phyloP scores from a whole-genome alignment of 768 basidiomycete genomes.

The Clavaria fumosa region DNA sequence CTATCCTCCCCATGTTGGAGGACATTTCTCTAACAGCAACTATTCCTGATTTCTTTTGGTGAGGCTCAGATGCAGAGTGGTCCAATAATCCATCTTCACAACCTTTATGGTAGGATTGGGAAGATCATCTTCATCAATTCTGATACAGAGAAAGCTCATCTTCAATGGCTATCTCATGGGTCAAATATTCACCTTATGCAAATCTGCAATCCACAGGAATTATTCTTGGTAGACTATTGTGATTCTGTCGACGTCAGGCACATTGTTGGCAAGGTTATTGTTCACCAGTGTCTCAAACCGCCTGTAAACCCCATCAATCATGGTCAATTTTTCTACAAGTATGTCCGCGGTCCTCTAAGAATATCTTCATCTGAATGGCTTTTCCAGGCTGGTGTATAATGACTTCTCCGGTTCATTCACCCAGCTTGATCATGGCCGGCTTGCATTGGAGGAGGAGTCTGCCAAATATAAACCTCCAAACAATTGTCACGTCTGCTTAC shows the following conservation, averaged over 20 bases:
- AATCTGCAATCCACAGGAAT: constrained; percentile 44
- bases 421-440: constrained; percentile 21
- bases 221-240: constrained; percentile 48
- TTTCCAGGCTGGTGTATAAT: constrained; percentile 35
- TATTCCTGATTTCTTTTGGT: constrained; percentile 43
- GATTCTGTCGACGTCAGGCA: constrained; percentile 22
- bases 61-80: constrained; percentile 1
- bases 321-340: constrained; percentile 47
- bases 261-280: constrained; percentile 38
- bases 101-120: constrained; percentile 39
- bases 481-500: constrained; percentile 38
- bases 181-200: constrained; percentile 45
- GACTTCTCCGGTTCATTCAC: constrained; percentile 29
- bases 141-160: constrained; percentile 32
- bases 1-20: constrained; percentile 14
- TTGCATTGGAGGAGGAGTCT: constrained; percentile 13
- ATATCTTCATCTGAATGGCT: constrained; percentile 3
- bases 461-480: constrained; percentile 23
- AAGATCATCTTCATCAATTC: constrained; percentile 39
- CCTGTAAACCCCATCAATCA: constrained; percentile 14
- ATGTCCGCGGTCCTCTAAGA: constrained; percentile 6
- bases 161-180: constrained; percentile 66
- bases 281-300: constrained; percentile 15
- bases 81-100: no score
- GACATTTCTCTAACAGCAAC: constrained; percentile 26